Evolutionary conservation across 2,329 filamentous ascomycete genomes (phyloP), one percentile per base, ranked within the genome.

Genomic region (Fusarium bulbicola): DNA sequence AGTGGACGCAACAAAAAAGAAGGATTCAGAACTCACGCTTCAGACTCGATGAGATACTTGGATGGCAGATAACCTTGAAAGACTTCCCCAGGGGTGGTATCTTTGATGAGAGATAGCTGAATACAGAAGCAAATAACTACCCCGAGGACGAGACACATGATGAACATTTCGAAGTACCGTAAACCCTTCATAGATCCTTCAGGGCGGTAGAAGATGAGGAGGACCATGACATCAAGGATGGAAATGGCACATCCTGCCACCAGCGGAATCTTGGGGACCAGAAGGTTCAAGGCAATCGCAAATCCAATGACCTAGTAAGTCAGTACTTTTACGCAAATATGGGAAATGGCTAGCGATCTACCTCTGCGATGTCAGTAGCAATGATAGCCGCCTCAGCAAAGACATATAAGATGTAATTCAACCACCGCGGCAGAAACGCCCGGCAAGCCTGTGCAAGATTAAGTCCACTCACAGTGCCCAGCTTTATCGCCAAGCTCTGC

Each of bases 241-340:
- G 45, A 47, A 15, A 47, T 47, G 14, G 45, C 45, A 47, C 45
- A 47, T 47, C 45, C 45, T 47, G 45, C 45, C 3, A 47, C 45
- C 26, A 47, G 26, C 9, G 45, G 45, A 11, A 47, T 47, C 9
- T 15, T 7, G 14, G 45, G 45, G 26, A 47, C 20, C 20, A 47
- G 45, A 8, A 47, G 45, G 20, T 47, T 47, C 45, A 47, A 21
- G 20, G 45, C 45, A 21, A 47, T 47, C 9, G 45, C 45, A 16
- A 47, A 47, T 30, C 45, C 45, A 21, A 47, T 47, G 20, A 47
- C 45, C 45, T 47, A 30, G 1, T 16, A 10, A 47, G 20, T 30
- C 26, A 30, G 45, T 18, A 21, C 0, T 20, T 2, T 0, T 11
- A 21, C 6, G 26, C 3, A 15, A 6, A 7, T 0, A 21, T 28